phyloP scores from a whole-genome alignment of 306 rosid genomes.

The Carpinus fangiana region DNA sequence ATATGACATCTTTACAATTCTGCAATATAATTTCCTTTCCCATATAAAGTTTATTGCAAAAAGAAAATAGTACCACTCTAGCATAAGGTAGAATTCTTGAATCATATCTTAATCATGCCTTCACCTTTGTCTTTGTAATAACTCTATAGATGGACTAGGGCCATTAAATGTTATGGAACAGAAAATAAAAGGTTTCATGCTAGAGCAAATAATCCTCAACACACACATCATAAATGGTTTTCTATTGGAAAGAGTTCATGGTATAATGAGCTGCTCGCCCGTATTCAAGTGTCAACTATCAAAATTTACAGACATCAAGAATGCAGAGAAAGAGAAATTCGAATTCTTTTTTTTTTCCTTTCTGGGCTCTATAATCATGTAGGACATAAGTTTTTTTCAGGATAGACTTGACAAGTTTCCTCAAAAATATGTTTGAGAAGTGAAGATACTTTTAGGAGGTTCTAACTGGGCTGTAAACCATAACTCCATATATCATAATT shows the following conservation, averaged over 20 bases:
- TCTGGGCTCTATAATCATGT: not conserved
- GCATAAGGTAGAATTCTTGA: not conserved
- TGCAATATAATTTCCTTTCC: not conserved
- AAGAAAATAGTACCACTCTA: not conserved
- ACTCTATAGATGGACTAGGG: not conserved
- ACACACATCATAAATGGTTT: not conserved
- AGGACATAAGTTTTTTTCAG: not conserved
- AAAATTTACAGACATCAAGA: conserved; percentile 4
- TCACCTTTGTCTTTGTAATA: not conserved
- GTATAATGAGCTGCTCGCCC: not conserved
- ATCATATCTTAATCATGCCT: conserved; percentile 1
- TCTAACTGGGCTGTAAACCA: too few relatives aligned
- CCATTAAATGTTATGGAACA: not conserved
- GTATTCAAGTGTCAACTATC: not conserved
- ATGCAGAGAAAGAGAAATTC: not conserved
- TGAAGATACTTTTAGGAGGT: too few relatives aligned
- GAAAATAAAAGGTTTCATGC: not conserved
- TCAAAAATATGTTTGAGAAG: too few relatives aligned
- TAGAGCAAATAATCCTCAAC: not conserved
- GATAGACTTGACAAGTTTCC: not conserved
- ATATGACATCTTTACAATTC: not conserved
- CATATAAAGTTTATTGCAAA: not conserved
- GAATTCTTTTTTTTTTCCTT: not conserved
- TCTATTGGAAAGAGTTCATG: not conserved
- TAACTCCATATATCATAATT: not conserved